Evolutionary conservation across 2,329 filamentous ascomycete genomes (phyloP).

Genomic region (Talaromyces verruculosus): DNA sequence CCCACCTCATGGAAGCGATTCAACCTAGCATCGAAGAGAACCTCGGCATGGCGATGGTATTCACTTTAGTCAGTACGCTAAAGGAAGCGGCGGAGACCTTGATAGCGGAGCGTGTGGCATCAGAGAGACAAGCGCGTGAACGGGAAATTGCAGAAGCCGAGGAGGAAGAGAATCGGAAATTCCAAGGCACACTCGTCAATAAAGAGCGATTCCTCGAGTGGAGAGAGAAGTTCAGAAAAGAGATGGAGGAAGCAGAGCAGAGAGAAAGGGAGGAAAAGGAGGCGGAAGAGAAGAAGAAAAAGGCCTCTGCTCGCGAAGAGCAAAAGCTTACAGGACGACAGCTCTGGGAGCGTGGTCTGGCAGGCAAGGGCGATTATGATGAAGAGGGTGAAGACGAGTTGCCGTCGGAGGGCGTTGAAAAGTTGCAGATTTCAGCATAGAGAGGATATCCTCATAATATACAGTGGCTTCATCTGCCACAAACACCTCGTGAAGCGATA

Average conservation of each 20-base stretch:
- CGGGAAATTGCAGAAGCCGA: slow-evolving; percentile 62
- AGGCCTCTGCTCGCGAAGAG: slow-evolving; percentile 64
- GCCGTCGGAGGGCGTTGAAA: slow-evolving; percentile 59
- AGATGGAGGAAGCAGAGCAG: slow-evolving; percentile 73
- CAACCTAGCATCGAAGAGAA: slow-evolving; percentile 82
- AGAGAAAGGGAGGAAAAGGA: slow-evolving; percentile 70
- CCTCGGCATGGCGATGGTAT: slow-evolving; percentile 96
- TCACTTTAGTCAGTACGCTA: slow-evolving; percentile 80
- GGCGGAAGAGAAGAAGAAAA: slow-evolving; percentile 78
- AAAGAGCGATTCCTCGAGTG: slow-evolving; percentile 80
- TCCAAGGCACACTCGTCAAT: slow-evolving; percentile 88
- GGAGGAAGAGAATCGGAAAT: slow-evolving; percentile 93
- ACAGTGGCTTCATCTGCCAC: slow-evolving; percentile 11
- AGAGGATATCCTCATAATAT: neutral
- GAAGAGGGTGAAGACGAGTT: slow-evolving; percentile 66
- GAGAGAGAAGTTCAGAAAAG: slow-evolving; percentile 72
- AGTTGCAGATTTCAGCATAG: slow-evolving; percentile 67
- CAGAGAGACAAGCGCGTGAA: slow-evolving; percentile 55
- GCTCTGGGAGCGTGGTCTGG: slow-evolving; percentile 75
- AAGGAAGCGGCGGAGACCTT: slow-evolving; percentile 91
- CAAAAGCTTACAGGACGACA: slow-evolving; percentile 70
- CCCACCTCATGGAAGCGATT: slow-evolving; percentile 68
- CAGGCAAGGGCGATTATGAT: slow-evolving; percentile 64
- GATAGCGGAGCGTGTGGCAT: slow-evolving; percentile 70
- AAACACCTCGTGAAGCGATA: neutral